Evolutionary conservation across 1,284 basidiomycete species (phyloP), one percentile per base, ranked within the genome.

Genomic region (Vanrija pseudolonga): DNA sequence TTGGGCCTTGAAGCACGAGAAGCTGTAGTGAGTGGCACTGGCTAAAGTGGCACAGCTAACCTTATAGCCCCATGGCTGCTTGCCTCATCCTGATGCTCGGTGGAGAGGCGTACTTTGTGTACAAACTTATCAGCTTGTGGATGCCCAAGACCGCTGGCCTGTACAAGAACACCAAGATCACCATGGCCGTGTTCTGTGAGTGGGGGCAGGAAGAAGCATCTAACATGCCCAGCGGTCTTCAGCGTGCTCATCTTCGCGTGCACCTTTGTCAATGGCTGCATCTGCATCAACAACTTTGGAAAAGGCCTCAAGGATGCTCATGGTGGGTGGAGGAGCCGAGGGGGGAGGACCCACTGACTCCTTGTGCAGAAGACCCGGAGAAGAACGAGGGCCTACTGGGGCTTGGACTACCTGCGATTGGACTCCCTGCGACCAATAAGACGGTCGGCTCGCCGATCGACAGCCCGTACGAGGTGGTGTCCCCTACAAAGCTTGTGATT

Each of bases 51-150:
- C n/a, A 9, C 8, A 14, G 18, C 47, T 36, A 85, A 88, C 65
- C 88, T 82, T 12, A 71, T 83, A 82, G 83, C 85, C 18, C 91
- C 83, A 93, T 93, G 88, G 79, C 79, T 39, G 84, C 83, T 2
- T 92, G 91, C 73, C 85, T 93, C 79, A 79, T 82, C 17, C 85
- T 90, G 43, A 90, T 89, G 72, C 80, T 85, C 26, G 84, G 84
- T 7, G 91, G 88, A 8, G 81, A 89, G 77, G 83, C 87, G 18
- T 95, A 94, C 76, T 94, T 94, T 76, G 79, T 85, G 60, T 74
- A 71, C 60, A 74, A 72, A 44, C 56, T 74, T 5, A 58, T 63
- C 6, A 65, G 64, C 6, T 57, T 74, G 43, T 74, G 62, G 59
- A 47, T 70, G 12, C 65, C 64, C 3, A 24, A 40, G 7, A 67